phyloP scores from a whole-genome alignment of 805 yeast genomes.

The Blastobotrys terrestris region DNA sequence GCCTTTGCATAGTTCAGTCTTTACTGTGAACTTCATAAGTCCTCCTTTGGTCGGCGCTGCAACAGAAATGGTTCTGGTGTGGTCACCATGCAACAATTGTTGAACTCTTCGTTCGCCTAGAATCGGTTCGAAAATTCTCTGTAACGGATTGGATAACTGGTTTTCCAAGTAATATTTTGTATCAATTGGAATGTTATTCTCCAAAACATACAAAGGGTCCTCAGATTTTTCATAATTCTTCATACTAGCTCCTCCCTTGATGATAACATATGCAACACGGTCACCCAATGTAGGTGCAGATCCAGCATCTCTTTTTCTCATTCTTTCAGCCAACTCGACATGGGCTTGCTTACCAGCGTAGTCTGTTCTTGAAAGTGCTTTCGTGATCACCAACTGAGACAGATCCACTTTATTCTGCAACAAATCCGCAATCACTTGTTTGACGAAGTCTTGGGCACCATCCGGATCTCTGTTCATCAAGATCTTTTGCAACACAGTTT shows the following conservation, averaged over 20 bases:
- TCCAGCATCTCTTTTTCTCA: conserved; percentile 95
- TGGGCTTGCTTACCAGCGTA: conserved; percentile 97
- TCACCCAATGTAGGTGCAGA: conserved; percentile 97
- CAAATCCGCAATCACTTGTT: conserved; percentile 80
- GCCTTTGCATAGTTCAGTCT: conserved; percentile 80
- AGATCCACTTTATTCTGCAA: conserved; percentile 88
- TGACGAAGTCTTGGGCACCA: conserved; percentile 80
- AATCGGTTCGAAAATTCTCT: conserved; percentile 92
- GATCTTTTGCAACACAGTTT: conserved; percentile 78
- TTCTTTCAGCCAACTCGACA: conserved; percentile 90
- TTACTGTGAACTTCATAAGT: conserved; percentile 83
- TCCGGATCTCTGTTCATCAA: conserved; percentile 81
- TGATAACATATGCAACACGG: conserved; percentile 94
- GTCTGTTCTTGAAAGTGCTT: conserved; percentile 81
- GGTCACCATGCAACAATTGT: conserved; percentile 73
- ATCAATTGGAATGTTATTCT: conserved; percentile 88
- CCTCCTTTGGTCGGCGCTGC: conserved; percentile 80
- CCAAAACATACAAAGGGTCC: conserved; percentile 90
- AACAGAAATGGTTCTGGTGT: conserved; percentile 65
- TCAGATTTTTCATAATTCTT: conserved; percentile 94
- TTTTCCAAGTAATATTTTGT: conserved; percentile 90
- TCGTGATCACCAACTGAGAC: conserved; percentile 89
- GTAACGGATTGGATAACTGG: conserved; percentile 86
- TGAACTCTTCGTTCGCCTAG: conserved; percentile 80
- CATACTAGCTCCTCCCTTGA: conserved; percentile 67